phyloP scores from a whole-genome alignment of 768 basidiomycete species.

The Sarcodon aspratus region DNA sequence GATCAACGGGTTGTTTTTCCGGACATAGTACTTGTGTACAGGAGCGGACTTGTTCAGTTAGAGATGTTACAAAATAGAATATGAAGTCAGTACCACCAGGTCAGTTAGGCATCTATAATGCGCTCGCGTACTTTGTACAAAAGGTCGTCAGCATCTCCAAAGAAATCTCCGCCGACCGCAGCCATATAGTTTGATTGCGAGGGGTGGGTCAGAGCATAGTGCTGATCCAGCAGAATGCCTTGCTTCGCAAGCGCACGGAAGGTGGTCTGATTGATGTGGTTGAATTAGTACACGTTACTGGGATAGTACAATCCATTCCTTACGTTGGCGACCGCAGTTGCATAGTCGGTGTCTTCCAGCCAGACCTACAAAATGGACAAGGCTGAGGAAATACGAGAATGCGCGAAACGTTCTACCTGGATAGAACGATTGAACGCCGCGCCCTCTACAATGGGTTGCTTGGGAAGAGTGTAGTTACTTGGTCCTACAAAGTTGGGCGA shows the following conservation, averaged over 20 bases:
- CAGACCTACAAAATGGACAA: constrained; percentile 38
- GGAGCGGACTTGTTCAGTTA: constrained; percentile 17
- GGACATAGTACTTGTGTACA: constrained; percentile 36
- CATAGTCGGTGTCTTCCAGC: constrained; percentile 54
- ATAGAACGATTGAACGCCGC: constrained; percentile 35
- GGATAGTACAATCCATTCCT: too few species aligned
- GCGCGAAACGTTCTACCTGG: constrained; percentile 7
- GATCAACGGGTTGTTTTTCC: constrained; percentile 45
- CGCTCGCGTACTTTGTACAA: too few species aligned
- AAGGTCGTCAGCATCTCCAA: too few species aligned
- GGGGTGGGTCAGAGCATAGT: constrained; percentile 41
- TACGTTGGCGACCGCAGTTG: neutral
- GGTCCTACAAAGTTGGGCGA: constrained; percentile 29
- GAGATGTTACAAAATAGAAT: too few species aligned
- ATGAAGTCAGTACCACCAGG: too few species aligned
- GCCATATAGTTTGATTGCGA: constrained; percentile 64
- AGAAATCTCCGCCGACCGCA: too few species aligned
- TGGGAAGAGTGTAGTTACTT: constrained; percentile 31
- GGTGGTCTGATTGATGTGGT: constrained; percentile 4
- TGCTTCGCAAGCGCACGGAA: constrained; percentile 31
- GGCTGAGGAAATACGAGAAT: too few species aligned
- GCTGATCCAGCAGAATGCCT: constrained; percentile 33
- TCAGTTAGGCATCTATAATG: too few species aligned
- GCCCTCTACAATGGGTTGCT: constrained; percentile 26
- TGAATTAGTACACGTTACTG: too few species aligned